phyloP scores from a whole-genome alignment of 148 eudicot genomes.

The Amaranthus hypochondriacus region DNA sequence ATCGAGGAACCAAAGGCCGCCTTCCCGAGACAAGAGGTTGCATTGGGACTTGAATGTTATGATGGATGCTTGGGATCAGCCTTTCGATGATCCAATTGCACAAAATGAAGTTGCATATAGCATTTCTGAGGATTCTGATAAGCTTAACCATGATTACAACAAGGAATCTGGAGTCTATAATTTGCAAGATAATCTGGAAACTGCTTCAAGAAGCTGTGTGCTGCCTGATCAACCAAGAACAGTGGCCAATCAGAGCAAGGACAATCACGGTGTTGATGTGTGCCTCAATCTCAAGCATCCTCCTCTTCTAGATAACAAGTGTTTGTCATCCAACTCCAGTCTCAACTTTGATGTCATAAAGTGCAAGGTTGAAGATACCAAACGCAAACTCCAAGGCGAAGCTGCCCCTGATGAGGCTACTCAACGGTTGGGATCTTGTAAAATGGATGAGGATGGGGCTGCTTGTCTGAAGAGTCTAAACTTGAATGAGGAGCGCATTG shows the following conservation, averaged over 20 bases:
- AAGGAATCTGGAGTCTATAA: conserved; percentile 4
- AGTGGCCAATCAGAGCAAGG: neutral
- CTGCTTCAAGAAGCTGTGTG: conserved; percentile 2
- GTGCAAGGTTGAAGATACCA: conserved; percentile 16
- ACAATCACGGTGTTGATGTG: neutral
- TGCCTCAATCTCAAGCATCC: neutral
- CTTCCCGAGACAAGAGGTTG: conserved; percentile 40
- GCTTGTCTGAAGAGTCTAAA: conserved; percentile 11
- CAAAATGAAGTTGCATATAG: conserved; percentile 15
- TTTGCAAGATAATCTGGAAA: conserved; percentile 14
- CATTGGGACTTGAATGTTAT: conserved; percentile 84
- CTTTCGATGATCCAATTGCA: conserved; percentile 30
- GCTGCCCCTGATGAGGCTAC: conserved; percentile 3
- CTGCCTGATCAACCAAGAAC: conserved; percentile 6
- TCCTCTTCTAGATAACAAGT: conserved; percentile 5
- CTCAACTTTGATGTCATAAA: conserved; percentile 6
- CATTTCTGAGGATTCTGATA: conserved; percentile 10
- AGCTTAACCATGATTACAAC: neutral
- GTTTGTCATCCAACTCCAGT: conserved; percentile 9
- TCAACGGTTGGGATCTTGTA: conserved; percentile 2
- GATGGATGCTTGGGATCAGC: conserved; percentile 80
- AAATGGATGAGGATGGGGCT: conserved; percentile 6
- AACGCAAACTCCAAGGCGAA: conserved; percentile 1
- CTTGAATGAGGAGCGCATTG: neutral
- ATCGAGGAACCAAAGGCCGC: conserved; percentile 16